Conservation (phyloP, 371 early-diverging fungal genomes). For the Mucor velutinosus region DNA sequence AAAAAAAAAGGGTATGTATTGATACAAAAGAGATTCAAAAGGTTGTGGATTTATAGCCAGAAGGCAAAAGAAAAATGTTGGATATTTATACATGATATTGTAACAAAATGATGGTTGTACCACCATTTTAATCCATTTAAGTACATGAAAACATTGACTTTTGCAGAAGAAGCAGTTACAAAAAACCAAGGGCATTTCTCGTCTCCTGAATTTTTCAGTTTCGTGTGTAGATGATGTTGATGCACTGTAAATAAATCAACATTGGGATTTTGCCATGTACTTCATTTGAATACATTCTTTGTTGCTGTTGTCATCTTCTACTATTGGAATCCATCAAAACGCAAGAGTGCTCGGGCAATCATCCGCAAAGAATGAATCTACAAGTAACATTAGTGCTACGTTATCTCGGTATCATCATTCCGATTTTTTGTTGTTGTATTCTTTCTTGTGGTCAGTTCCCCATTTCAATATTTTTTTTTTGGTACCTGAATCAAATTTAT, state of each 20-base stretch:
- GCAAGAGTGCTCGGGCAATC: neutral
- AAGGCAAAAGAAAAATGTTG: neutral
- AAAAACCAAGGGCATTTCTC: slow-evolving; percentile 11
- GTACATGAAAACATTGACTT: slow-evolving; percentile 20
- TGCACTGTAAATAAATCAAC: too few species aligned
- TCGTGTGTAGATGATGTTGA: neutral
- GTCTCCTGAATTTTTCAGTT: neutral
- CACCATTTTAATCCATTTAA: slow-evolving; percentile 7
- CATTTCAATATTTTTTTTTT: neutral
- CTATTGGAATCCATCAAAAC: neutral
- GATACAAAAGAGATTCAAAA: neutral
- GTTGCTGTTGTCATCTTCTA: neutral
- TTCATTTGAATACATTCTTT: neutral
- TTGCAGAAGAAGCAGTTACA: slow-evolving; percentile 27
- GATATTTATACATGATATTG: slow-evolving; percentile 2
- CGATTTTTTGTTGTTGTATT: neutral
- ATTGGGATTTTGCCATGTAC: too few species aligned
- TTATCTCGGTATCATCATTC: slow-evolving; percentile 7
- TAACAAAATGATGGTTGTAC: neutral
- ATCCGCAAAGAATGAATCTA: neutral
- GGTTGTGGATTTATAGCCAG: neutral
- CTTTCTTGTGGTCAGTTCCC: neutral
- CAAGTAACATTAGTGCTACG: slow-evolving; percentile 12
- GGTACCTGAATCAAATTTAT: neutral
- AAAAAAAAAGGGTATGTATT: neutral